Evolutionary conservation across 2,329 filamentous ascomycete genomes (phyloP), one percentile per base, ranked within the genome.

Genomic region (Trichoderma sp.): DNA sequence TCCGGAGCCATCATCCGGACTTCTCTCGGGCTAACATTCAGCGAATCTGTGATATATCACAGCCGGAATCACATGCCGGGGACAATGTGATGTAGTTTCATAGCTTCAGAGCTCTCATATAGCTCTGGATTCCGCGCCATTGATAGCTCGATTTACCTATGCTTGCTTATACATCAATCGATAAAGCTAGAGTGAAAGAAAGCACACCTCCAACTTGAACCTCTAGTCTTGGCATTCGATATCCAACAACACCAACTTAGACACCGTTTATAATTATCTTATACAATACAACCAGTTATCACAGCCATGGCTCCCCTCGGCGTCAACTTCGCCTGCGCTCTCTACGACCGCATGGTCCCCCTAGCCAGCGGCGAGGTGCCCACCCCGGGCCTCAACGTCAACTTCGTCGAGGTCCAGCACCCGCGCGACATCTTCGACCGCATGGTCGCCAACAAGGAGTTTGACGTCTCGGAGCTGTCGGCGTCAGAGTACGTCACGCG

Each of bases 341-440:
- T 72, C 27, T 72, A 72, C 59, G 69, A 72, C 69, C 69, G 69
- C 69, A 72, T 72, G 59, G 69, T 72, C 12, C 69, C 69, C 18
- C 59, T 72, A 1, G 59, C 59, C 59, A 72, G 21, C 35, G 69
- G 69, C 38, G 69, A 72, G 2, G 69, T 72, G 27, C 69, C 69
- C 12, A 72, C 69, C 11, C 69, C 69, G 2, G 69, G 69, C 3
- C 69, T 72, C 69, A 63, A 72, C 59, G 69, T 72, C 69, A 72
- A 72, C 41, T 72, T 72, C n/a, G 18, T 72, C 59, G 69, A 72
- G 18, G 56, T 72, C 24, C 69, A 72, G 59, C 69, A 72, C n/a
- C 69, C 69, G 56, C 69, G 69, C 27, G 69, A 72, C 69, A 72
- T 72, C 38, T 72, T 72, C n/a, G 69, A 72, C 59, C 69, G 69